Base-by-base conservation (phyloP, 108 stramenopile genomes). In the Cyclotella kingstonii region DNA sequence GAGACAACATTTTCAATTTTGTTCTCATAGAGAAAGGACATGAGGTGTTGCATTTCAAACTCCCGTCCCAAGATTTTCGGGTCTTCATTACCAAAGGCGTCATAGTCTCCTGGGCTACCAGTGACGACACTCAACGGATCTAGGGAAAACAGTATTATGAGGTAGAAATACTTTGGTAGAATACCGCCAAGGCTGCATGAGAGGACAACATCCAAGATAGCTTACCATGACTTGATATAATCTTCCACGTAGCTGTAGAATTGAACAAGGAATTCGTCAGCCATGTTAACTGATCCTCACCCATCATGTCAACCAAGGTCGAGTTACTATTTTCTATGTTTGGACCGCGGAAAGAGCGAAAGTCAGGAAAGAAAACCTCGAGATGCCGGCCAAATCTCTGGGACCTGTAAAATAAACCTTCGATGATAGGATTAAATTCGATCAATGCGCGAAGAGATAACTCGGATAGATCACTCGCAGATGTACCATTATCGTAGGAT, bases 351-450 rank as follows among this genome's bases (percentile, higher is more conserved):
- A 66, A 76, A 0, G 67, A 63, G 28, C 73, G 73, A 28, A 42
- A 66, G 49, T 80, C 79, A 2, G 58, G 68, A 59, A 80, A 63
- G 52, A 80, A 80, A 22, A 75, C 46, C 54, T 80, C 79, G 21
- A 71, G 43, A 46, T 80, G 73, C 52, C 59, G 47, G 41, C 79
- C 79, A 60, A 80, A 80, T 36, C 40, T 54, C 38, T 75, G 60
- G 10, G 30, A 52, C 12, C 76, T 48, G 45, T 69, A 79, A 3
- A 74, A 42, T 0, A 30, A n/a, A 4, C 33, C 31, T 10, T 29
- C 35, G 28, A 74, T 51, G 33, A 65, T 53, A 22, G 72, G 78
- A 40, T 65, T 70, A 45, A 53, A 68, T 31, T 79, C 78, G 31
- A 57, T 30, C 22, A 79, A 69, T 25, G 68, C 78, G 38, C 54